Conservation (phyloP, 2,329 filamentous ascomycete species). For the Gliomastix tumulicola region DNA sequence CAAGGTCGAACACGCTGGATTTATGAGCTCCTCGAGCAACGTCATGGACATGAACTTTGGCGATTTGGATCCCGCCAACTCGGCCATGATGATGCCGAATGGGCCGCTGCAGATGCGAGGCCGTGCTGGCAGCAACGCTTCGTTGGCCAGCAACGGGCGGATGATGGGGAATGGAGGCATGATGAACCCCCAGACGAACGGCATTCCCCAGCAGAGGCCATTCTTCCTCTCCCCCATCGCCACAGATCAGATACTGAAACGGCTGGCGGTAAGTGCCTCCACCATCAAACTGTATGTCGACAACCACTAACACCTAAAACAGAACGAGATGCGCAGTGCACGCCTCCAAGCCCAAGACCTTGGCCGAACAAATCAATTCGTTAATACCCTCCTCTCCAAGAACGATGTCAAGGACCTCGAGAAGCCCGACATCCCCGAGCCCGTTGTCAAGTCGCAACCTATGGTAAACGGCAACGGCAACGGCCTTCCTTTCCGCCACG, state of each 20-base stretch:
- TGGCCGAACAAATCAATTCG: conserved; percentile 71
- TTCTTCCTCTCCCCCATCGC: conserved; percentile 86
- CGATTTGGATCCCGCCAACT: conserved; percentile 77
- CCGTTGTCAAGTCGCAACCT: conserved; percentile 30
- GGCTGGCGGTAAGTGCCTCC: conserved; percentile 22
- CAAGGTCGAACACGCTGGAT: conserved; percentile 91
- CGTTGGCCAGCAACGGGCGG: conserved; percentile 54
- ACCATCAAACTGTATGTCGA: conserved; percentile 12
- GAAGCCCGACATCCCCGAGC: conserved; percentile 40
- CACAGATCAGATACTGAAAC: conserved; percentile 88
- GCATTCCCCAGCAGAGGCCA: conserved; percentile 66
- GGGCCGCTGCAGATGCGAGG: conserved; percentile 65
- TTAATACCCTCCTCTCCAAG: conserved; percentile 68
- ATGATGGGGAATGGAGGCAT: conserved; percentile 41
- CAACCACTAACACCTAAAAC: conserved; percentile 1
- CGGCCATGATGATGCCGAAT: conserved; percentile 62
- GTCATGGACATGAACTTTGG: conserved; percentile 86
- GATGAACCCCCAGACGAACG: conserved; percentile 46
- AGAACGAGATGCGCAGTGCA: conserved; percentile 88
- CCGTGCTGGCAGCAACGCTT: conserved; percentile 61
- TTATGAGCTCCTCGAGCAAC: conserved; percentile 67
- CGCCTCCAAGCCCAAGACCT: conserved; percentile 84
- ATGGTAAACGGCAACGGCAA: conserved; percentile 49
- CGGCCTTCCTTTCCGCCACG: conserved; percentile 52
- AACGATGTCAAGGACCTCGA: conserved; percentile 57